These are phyloP conservation scores for Lactarius quietus DNA, from an alignment of 768 basidiomycete species.

Conservation along the genomic window DNA sequence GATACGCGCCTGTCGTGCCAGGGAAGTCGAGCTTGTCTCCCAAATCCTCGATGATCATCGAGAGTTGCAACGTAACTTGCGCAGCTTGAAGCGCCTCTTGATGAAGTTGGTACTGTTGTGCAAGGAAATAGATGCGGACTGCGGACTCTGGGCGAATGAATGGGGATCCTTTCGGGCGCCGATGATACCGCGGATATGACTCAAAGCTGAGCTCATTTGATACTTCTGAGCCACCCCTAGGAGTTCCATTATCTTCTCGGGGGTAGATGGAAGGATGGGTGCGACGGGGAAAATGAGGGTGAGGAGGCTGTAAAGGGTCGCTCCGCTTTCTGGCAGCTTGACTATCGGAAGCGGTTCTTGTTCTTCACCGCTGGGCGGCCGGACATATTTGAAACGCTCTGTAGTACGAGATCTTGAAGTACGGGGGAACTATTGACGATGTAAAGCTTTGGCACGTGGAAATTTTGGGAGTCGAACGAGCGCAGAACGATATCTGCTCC, in stretches of 20 bases:
- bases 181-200: not conserved
- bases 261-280: not conserved
- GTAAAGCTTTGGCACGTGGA: conserved; percentile 29
- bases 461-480: not conserved
- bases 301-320: not conserved
- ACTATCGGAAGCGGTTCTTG: not conserved
- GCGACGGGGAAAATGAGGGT: not conserved
- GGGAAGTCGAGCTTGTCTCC: not conserved
- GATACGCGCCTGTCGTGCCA: not conserved
- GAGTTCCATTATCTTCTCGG: not conserved
- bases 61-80: not conserved
- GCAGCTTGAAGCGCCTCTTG: not conserved
- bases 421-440: conserved; percentile 42
- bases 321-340: not conserved
- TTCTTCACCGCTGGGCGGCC: too few species aligned
- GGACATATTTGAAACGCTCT: not conserved
- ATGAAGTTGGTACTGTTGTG: not conserved
- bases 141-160: not conserved
- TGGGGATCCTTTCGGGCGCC: not conserved
- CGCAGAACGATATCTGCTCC: not conserved
- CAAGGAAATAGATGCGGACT: not conserved
- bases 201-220: not conserved
- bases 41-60: not conserved
- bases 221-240: too few species aligned
- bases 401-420: conserved; percentile 30